Evolutionary conservation across 108 stramenopile species (phyloP).

Genomic region (Chaetoceros muelleri): DNA sequence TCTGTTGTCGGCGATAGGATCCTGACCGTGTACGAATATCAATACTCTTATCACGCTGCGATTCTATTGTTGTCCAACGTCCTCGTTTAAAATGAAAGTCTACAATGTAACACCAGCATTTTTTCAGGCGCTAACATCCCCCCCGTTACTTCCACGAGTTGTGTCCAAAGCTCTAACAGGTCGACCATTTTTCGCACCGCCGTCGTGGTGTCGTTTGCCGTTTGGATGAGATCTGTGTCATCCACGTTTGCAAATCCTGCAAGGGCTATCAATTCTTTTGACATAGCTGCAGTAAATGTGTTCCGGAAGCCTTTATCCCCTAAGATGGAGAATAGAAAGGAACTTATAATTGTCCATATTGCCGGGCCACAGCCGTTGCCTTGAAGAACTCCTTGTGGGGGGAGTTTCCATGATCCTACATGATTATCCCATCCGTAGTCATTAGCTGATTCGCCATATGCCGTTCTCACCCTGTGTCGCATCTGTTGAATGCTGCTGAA

Average conservation of each 20-base stretch:
- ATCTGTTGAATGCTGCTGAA: slow-evolving; percentile 8
- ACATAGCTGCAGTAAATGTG: neutral
- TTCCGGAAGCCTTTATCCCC: slow-evolving; percentile 4
- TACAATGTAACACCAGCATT: neutral
- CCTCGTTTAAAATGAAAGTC: neutral
- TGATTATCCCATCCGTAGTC: neutral
- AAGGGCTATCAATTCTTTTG: neutral
- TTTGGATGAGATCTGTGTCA: slow-evolving; percentile 13
- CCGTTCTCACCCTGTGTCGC: slow-evolving; percentile 9
- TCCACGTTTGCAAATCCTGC: slow-evolving; percentile 16
- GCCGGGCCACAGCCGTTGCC: slow-evolving; percentile 28
- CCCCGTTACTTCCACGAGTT: neutral
- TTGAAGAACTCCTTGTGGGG: slow-evolving; percentile 15
- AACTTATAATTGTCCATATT: slow-evolving; percentile 20
- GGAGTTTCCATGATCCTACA: neutral
- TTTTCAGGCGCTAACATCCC: neutral
- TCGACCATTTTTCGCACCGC: neutral
- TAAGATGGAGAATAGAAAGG: slow-evolving; percentile 9
- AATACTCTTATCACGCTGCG: no score
- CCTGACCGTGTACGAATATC: no score
- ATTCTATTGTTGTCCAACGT: neutral
- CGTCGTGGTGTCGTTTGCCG: neutral
- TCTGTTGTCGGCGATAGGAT: no score
- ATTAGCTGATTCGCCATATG: slow-evolving; percentile 4
- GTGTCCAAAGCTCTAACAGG: neutral